phyloP scores from a whole-genome alignment of 805 yeast genomes.

The Zygoascus ofunaensis region DNA sequence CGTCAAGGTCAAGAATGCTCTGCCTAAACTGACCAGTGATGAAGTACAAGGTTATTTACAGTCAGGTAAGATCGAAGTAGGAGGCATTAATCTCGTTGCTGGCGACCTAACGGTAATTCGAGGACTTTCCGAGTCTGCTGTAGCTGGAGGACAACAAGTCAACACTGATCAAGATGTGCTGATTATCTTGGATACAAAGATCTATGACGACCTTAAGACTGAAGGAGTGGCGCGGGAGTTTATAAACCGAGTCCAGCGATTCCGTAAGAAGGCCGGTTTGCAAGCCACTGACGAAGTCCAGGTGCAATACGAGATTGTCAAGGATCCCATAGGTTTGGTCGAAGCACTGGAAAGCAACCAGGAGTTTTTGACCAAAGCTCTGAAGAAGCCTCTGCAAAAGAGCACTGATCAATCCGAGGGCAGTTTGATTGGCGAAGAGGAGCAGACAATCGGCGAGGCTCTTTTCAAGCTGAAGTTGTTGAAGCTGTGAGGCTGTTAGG shows the following conservation, averaged over 20 bases:
- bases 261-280: slow-evolving; percentile 92
- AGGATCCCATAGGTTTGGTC: slow-evolving; percentile 42
- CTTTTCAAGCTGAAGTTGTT: slow-evolving; percentile 69
- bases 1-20: slow-evolving; percentile 86
- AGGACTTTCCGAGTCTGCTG: slow-evolving; percentile 59
- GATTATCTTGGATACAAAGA: slow-evolving; percentile 76
- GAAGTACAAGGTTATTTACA: slow-evolving; percentile 70
- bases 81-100: slow-evolving; percentile 74
- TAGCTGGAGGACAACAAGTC: slow-evolving; percentile 67
- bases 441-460: slow-evolving; percentile 68
- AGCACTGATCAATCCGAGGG: slow-evolving; percentile 36
- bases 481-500: slow-evolving; percentile 32
- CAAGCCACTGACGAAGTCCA: slow-evolving; percentile 90
- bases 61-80: slow-evolving; percentile 71
- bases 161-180: slow-evolving; percentile 86
- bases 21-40: slow-evolving; percentile 70
- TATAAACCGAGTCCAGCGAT: slow-evolving; percentile 92
- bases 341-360: slow-evolving; percentile 54
- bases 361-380: slow-evolving; percentile 64
- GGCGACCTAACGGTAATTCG: slow-evolving; percentile 89
- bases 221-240: slow-evolving; percentile 97
- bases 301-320: slow-evolving; percentile 65
- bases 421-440: slow-evolving; percentile 71
- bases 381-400: slow-evolving; percentile 54
- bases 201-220: slow-evolving; percentile 78